These are phyloP conservation scores for Huntiella decipiens DNA, from an alignment of 2,329 filamentous ascomycete genomes.

Conservation along the genomic window DNA sequence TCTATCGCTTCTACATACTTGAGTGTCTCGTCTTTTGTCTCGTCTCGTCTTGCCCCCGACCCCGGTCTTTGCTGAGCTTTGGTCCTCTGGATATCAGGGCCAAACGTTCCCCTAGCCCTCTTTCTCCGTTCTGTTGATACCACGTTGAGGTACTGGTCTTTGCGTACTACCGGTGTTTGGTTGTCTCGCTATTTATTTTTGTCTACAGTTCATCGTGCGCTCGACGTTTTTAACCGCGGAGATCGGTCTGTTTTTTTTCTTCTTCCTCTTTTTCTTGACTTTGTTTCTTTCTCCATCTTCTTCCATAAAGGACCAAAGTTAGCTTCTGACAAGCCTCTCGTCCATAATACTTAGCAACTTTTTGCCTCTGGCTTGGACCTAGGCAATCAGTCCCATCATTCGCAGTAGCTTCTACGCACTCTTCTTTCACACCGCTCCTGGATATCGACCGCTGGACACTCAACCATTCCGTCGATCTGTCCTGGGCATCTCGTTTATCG, in stretches of 20 bases:
- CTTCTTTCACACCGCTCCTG: slow-evolving; percentile 1
- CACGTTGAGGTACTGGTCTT: slow-evolving; percentile 6
- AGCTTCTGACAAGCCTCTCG: too few species aligned
- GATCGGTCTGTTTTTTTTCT: slow-evolving; percentile 2
- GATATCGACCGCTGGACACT: not conserved
- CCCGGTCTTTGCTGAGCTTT: slow-evolving; percentile 11
- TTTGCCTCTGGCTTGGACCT: too few species aligned
- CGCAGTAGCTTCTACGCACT: not conserved
- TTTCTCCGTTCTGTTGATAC: slow-evolving; percentile 6
- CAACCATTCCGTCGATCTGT: slow-evolving; percentile 1
- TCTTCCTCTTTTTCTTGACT: slow-evolving; percentile 15
- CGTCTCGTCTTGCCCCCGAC: slow-evolving; percentile 11
- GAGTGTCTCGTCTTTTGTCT: slow-evolving; percentile 10
- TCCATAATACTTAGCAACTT: too few species aligned
- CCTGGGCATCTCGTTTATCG: not conserved
- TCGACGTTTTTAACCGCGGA: not conserved
- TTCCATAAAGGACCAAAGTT: too few species aligned
- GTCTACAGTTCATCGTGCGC: not conserved
- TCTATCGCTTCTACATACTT: slow-evolving; percentile 1
- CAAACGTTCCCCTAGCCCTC: slow-evolving; percentile 7
- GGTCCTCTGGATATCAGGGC: slow-evolving; percentile 9
- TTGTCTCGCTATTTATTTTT: not conserved
- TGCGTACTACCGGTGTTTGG: not conserved
- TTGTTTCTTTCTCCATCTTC: slow-evolving; percentile 4
- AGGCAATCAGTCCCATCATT: not conserved